These are phyloP conservation scores for Saccharomycopsis malanga DNA, from an alignment of 805 yeast genomes.

Conservation along the genomic window DNA sequence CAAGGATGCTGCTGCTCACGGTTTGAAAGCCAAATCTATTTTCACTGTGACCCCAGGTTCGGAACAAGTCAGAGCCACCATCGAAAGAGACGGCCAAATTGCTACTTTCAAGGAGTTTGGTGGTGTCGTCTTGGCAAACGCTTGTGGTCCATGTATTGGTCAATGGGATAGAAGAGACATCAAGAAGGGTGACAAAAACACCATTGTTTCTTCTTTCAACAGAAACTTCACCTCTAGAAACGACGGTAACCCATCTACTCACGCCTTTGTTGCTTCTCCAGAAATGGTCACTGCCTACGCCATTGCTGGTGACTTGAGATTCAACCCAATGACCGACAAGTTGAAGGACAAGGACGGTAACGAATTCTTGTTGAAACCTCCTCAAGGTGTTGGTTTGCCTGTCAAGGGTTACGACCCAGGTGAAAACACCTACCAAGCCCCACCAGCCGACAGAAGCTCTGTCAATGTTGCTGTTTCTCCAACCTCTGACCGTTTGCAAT, in stretches of 20 bases:
- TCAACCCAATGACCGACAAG: conserved; percentile 91
- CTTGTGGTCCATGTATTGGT: conserved; percentile 99
- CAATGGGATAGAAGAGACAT: conserved; percentile 97
- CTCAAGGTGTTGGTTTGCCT: conserved; percentile 88
- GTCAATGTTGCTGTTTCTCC: conserved; percentile 78
- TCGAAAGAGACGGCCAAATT: conserved; percentile 89
- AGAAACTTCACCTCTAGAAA: conserved; percentile 97
- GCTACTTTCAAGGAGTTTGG: conserved; percentile 78
- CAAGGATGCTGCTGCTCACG: conserved; percentile 77
- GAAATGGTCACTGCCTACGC: conserved; percentile 94
- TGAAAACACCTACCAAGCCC: conserved; percentile 93
- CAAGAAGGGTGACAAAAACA: conserved; percentile 92
- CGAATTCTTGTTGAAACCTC: conserved; percentile 82
- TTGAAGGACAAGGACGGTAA: conserved; percentile 84
- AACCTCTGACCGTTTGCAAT: conserved; percentile 92
- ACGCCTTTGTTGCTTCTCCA: conserved; percentile 96
- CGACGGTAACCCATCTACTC: conserved; percentile 96
- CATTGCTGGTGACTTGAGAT: conserved; percentile 91
- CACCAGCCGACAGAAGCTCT: conserved; percentile 76
- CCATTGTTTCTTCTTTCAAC: conserved; percentile 95
- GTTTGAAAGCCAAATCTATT: conserved; percentile 83
- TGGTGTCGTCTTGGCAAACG: conserved; percentile 90
- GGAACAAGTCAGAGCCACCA: conserved; percentile 95
- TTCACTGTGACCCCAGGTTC: conserved; percentile 97
- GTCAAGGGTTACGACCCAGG: conserved; percentile 85